phyloP scores from a whole-genome alignment of 2,329 filamentous ascomycete species.

The Beauveria medogensis region DNA sequence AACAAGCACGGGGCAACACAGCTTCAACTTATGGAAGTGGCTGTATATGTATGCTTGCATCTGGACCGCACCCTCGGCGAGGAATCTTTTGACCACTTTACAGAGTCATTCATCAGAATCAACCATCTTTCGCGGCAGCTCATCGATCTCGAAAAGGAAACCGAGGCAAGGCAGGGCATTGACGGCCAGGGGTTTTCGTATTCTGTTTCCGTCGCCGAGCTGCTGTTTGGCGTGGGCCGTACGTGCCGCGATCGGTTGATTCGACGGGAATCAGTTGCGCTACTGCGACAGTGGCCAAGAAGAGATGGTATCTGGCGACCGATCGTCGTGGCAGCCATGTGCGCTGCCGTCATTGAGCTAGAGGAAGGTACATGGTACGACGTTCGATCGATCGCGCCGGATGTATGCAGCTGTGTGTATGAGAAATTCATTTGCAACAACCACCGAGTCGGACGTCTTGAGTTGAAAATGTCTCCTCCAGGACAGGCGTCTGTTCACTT shows the following conservation, averaged over 20 bases:
- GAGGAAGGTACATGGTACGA: conserved; percentile 3
- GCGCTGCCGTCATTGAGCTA: conserved; percentile 1
- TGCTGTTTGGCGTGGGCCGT: conserved; percentile 1
- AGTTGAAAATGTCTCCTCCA: neutral
- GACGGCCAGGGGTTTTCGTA: conserved; percentile 6
- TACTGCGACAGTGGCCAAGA: conserved; percentile 6
- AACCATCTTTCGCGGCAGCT: neutral
- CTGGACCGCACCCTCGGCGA: neutral
- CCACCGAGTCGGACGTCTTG: conserved; percentile 3
- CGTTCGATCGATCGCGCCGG: neutral
- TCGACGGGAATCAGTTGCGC: neutral
- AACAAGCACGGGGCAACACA: neutral
- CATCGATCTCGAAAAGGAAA: conserved; percentile 1
- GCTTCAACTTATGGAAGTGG: conserved; percentile 7
- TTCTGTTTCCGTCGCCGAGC: conserved; percentile 1
- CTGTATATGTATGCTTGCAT: neutral
- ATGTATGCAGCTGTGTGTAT: neutral
- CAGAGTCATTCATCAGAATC: neutral
- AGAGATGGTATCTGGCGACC: conserved; percentile 4
- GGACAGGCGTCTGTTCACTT: conserved; percentile 1
- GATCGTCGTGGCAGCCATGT: conserved; percentile 2
- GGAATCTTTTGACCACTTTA: neutral
- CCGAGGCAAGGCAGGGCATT: conserved; percentile 1
- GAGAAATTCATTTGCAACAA: conserved; percentile 5
- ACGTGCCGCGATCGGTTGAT: conserved; percentile 1